Evolutionary conservation across 352 stramenopile species (phyloP).

Genomic region (Phytophthora sp.): DNA sequence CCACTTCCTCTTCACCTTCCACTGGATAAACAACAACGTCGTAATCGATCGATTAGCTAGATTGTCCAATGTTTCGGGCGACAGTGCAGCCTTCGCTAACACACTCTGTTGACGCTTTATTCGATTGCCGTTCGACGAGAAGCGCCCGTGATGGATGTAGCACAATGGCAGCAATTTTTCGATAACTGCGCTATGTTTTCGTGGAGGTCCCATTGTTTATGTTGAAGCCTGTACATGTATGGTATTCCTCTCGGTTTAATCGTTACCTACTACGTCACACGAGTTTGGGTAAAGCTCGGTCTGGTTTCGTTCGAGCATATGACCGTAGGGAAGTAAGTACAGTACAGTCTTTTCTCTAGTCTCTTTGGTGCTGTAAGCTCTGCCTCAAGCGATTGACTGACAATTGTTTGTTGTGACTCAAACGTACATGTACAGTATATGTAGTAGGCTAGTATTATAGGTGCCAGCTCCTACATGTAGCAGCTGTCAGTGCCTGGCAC

Average conservation of each 20-base stretch:
- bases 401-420: no score
- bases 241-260: neutral
- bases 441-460: no score
- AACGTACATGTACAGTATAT: no score
- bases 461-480: no score
- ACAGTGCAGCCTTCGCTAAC: no score
- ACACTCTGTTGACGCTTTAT: slow-evolving; percentile 3
- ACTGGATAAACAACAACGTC: slow-evolving; percentile 11
- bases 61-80: no score
- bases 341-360: neutral
- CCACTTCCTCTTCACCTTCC: no score
- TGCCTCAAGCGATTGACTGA: no score
- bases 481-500: neutral
- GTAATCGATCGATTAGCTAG: no score
- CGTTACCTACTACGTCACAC: neutral
- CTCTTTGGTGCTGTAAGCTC: neutral
- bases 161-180: neutral
- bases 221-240: no score
- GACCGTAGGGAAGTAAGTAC: slow-evolving; percentile 10
- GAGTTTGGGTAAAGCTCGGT: slow-evolving; percentile 11
- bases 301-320: slow-evolving; percentile 16
- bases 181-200: no score
- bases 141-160: neutral
- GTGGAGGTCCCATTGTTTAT: no score
- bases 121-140: neutral